Base-by-base conservation (phyloP, 345 rosid species). In the Camelina sativa region DNA sequence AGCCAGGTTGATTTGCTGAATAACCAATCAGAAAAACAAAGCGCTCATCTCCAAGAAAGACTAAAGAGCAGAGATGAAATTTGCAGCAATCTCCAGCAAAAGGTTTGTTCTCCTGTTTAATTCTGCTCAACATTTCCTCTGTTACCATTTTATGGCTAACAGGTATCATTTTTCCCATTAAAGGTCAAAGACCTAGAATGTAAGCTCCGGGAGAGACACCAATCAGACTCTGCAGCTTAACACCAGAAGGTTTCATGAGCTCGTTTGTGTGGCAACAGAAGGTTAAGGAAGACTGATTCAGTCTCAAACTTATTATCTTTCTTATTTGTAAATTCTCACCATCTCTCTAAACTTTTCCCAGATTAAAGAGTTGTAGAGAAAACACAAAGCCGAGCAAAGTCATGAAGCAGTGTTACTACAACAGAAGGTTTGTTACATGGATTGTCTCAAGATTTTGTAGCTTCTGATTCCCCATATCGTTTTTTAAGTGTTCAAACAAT, bases 161-260 rank as follows among this genome's bases (percentile, higher is more conserved):
- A 43, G 9, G 12, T 72, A 65, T 47, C 41, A 9, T 53, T 12
- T 46, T 16, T 11, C 7, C 19, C 5, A 12, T 34, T 71, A 34
- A 81, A 90, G 97, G 81, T 89, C 70, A 91, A 87, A 70, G 97
- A 93, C 80, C 80, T 93, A 30, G 92, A 93, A 69, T 71, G 60
- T 73, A 91, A 81, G 79, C 84, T 93, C 41, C 83, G 83, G 66
- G 98, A 89, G 72, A 72, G 67, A 65, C 85, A 86, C 6, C 89
- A 83, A 64, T 86, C 80, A 57, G 92, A 88, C 28, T 82, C 86
- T 73, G 74, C 80, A 23, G 60, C 75, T 44, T 79, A 71, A 71
- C 83, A 87, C 69, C 83, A 78, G 47, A 87, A 93, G 96, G 98
- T 89, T 48, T n/a, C 16, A 0, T 77, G 11, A 56, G 15, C 72